These are phyloP conservation scores for Globisporangium parvum DNA, from an alignment of 352 stramenopile species.

Conservation along the genomic window DNA sequence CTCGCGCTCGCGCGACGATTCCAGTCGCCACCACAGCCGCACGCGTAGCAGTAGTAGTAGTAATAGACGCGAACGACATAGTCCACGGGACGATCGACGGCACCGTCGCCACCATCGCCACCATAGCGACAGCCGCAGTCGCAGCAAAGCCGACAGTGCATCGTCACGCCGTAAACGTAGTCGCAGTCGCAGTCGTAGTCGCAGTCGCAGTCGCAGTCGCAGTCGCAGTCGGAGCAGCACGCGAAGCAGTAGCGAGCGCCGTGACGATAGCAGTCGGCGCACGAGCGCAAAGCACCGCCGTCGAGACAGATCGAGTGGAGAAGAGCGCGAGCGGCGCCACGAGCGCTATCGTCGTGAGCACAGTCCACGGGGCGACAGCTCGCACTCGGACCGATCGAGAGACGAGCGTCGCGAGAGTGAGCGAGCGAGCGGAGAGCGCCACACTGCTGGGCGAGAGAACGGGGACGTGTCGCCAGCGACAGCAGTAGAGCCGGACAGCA, in stretches of 20 bases:
- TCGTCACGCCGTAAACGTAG: background rate
- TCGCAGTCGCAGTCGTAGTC: conserved; percentile 4
- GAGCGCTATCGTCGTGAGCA: background rate
- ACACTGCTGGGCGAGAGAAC: too few relatives aligned
- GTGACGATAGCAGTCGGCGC: background rate
- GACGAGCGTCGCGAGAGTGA: background rate
- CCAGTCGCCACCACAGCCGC: background rate
- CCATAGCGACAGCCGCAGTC: conserved; percentile 2
- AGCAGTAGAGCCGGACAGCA: too few relatives aligned
- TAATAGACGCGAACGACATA: background rate
- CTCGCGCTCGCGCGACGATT: background rate
- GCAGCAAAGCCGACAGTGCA: background rate
- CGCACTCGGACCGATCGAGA: background rate
- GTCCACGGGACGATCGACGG: background rate
- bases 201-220: conserved; percentile 5
- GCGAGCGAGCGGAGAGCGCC: too few relatives aligned
- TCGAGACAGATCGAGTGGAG: background rate
- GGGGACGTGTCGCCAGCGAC: too few relatives aligned
- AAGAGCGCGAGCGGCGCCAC: background rate
- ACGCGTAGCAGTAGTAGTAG: background rate
- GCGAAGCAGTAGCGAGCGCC: background rate
- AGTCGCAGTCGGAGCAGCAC: conserved; percentile 4
- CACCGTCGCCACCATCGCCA: background rate
- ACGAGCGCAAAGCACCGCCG: conserved; percentile 2
- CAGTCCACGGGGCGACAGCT: background rate